phyloP scores from a whole-genome alignment of 1,284 basidiomycete species.

The Tilletia caries region DNA sequence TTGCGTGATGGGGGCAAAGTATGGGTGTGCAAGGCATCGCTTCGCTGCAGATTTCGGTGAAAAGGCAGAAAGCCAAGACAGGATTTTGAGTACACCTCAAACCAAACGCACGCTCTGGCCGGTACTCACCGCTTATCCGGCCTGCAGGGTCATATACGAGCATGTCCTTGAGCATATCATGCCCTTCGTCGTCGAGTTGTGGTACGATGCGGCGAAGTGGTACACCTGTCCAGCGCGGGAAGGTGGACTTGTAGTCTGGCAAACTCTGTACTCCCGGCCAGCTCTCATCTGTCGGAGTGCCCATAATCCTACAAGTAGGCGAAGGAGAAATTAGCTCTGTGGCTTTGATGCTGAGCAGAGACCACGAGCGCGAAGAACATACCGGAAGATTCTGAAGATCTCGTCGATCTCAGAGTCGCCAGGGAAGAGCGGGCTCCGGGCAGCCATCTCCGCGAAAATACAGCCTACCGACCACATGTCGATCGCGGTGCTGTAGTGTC shows the following conservation, averaged over 20 bases:
- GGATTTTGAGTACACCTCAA: not conserved
- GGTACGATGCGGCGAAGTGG: constrained; percentile 60
- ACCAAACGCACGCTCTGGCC: too few species aligned
- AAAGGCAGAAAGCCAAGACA: not conserved
- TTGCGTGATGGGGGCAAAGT: constrained; percentile 24
- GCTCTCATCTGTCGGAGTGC: constrained; percentile 85
- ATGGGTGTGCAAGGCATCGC: constrained; percentile 32
- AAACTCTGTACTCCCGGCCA: constrained; percentile 88
- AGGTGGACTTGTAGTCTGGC: constrained; percentile 93
- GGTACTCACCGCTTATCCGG: constrained; percentile 62
- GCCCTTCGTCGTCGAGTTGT: constrained; percentile 36
- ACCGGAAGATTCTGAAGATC: constrained; percentile 92
- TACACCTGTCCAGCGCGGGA: constrained; percentile 83
- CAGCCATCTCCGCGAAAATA: constrained; percentile 83
- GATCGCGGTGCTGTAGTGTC: constrained; percentile 90
- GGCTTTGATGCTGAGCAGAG: too few species aligned
- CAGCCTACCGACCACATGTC: constrained; percentile 99
- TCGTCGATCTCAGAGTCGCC: constrained; percentile 99
- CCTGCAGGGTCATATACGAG: constrained; percentile 89
- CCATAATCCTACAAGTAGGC: constrained; percentile 51
- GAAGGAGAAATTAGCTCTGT: too few species aligned
- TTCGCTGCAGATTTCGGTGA: constrained; percentile 60
- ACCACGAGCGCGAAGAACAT: constrained; percentile 10
- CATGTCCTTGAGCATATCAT: constrained; percentile 62
- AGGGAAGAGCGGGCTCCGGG: constrained; percentile 88